Conservation (phyloP, 768 basidiomycete species). For the Grammothele lineata region DNA sequence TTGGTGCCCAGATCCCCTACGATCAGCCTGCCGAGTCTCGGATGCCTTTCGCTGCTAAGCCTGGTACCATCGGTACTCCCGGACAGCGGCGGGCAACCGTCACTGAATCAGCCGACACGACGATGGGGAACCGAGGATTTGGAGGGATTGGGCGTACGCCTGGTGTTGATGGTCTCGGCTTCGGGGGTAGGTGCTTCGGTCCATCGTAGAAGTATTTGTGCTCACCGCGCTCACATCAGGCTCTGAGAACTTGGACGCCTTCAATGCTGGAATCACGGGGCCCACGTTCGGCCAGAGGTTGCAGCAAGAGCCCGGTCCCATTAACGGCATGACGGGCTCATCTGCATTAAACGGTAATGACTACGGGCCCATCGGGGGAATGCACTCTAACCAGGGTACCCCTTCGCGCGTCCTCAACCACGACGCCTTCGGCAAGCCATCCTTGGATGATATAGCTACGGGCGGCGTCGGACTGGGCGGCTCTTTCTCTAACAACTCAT, state of each 20-base stretch:
- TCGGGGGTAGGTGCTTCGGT: constrained; percentile 19
- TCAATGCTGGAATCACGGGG: not conserved
- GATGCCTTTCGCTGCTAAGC: constrained; percentile 10
- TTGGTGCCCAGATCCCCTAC: constrained; percentile 34
- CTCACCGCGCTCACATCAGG: too few relatives aligned
- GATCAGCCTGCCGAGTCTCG: constrained; percentile 35
- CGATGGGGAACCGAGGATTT: constrained; percentile 29
- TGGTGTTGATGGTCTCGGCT: constrained; percentile 36
- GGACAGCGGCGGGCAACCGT: constrained; percentile 27
- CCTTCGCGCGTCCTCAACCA: constrained; percentile 17
- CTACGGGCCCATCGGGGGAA: constrained; percentile 10
- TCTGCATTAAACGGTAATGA: constrained; percentile 12
- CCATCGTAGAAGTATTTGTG: too few relatives aligned
- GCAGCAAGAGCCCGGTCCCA: not conserved
- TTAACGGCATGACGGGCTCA: constrained; percentile 9
- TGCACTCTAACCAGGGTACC: constrained; percentile 12
- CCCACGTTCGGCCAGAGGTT: constrained; percentile 4
- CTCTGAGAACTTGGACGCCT: too few relatives aligned
- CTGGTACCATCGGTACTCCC: not conserved
- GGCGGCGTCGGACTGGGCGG: not conserved
- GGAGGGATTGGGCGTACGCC: constrained; percentile 30
- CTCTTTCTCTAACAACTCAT: constrained; percentile 15
- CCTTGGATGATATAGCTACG: constrained; percentile 8
- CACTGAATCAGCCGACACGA: constrained; percentile 39
- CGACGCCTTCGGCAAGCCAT: constrained; percentile 16